Evolutionary conservation across 2,329 filamentous ascomycete species (phyloP).

Genomic region (Colletotrichum karsti): DNA sequence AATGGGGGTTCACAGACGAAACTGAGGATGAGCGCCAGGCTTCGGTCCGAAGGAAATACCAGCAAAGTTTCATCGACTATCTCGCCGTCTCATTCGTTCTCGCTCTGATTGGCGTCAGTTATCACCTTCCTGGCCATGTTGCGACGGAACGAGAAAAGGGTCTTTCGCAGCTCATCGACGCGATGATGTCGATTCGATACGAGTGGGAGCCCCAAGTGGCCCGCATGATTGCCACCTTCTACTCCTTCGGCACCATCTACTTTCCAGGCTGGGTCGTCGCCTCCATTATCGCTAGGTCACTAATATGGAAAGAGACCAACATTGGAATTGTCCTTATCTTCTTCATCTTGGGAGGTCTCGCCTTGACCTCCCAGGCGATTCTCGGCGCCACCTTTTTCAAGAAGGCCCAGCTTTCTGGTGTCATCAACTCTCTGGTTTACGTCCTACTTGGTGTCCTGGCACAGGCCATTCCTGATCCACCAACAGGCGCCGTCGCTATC

Average conservation of each 20-base stretch:
- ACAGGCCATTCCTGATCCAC: conserved; percentile 73
- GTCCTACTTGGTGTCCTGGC: conserved; percentile 83
- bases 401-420: conserved; percentile 87
- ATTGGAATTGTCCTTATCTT: conserved; percentile 75
- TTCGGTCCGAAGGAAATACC: conserved; percentile 67
- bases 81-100: conserved; percentile 75
- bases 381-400: conserved; percentile 86
- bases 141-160: conserved; percentile 75
- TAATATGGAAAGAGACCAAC: conserved; percentile 71
- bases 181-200: conserved; percentile 73
- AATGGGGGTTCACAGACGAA: conserved; percentile 41
- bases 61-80: conserved; percentile 70
- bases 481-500: conserved; percentile 70
- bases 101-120: conserved; percentile 73
- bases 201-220: conserved; percentile 54
- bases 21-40: conserved; percentile 60
- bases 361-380: conserved; percentile 82
- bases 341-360: conserved; percentile 77
- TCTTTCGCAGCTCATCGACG: conserved; percentile 78
- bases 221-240: conserved; percentile 65
- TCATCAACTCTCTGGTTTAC: conserved; percentile 76
- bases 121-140: conserved; percentile 76
- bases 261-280: conserved; percentile 54
- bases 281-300: conserved; percentile 68
- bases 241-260: conserved; percentile 76